Percentiles rank a stretch among this genome's conserved stretches.
Conservation (phyloP, 495 filamentous ascomycete species). For the Glutinoglossum americanum region DNA sequence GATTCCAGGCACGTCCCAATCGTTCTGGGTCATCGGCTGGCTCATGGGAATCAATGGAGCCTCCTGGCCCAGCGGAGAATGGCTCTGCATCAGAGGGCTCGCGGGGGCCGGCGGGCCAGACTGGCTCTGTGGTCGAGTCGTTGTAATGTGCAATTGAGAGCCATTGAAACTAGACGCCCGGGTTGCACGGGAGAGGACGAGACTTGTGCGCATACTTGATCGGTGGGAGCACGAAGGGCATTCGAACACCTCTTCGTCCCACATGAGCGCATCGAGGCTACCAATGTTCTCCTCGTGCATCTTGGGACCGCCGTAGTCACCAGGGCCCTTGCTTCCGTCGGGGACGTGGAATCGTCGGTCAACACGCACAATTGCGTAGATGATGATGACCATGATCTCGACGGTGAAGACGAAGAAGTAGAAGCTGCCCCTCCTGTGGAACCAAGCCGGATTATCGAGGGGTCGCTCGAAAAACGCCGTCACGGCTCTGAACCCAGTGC, state of each 20-base stretch:
- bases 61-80: neutral
- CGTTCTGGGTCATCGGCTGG: neutral
- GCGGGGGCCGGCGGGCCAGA: neutral
- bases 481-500: constrained; percentile 47
- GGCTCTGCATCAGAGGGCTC: neutral
- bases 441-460: constrained; percentile 36
- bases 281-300: neutral
- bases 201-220: neutral
- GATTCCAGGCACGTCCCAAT: neutral
- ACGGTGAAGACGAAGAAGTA: constrained; percentile 59
- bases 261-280: neutral
- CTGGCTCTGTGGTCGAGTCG: neutral
- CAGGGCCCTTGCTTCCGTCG: constrained; percentile 15
- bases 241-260: neutral
- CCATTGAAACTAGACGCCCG: neutral
- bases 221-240: neutral
- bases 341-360: constrained; percentile 60
- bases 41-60: neutral
- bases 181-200: neutral
- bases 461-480: constrained; percentile 33
- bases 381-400: constrained; percentile 43
- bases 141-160: neutral
- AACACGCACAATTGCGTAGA: constrained; percentile 42
- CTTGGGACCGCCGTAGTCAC: constrained; percentile 9
- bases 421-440: constrained; percentile 46